Base-by-base conservation (phyloP, 495 filamentous ascomycete genomes). In the Talaromyces nanjingensis region DNA sequence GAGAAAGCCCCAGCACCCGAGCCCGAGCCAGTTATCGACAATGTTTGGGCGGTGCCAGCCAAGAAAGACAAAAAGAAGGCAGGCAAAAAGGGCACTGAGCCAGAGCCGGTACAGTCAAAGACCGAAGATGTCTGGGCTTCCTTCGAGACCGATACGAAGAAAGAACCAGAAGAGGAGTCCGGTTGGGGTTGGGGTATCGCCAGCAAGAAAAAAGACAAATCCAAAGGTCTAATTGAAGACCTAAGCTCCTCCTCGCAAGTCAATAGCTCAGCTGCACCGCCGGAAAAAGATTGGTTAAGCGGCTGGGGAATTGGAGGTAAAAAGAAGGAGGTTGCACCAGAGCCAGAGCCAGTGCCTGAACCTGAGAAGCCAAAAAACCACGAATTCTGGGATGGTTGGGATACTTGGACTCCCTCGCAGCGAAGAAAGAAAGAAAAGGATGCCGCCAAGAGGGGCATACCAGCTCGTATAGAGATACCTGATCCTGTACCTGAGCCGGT, bases 291-390 rank as follows among this genome's bases (percentile, higher is more conserved):
- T 59, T 76, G 71, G 67, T 63, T 63, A 55, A 65, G 70, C 59
- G 66, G 64, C 45, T 75, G 76, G 71, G 72, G 70, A 11, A 69
- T 69, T 45, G 59, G 69, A 8, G 66, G 67, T 6, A 77, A 76
- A 68, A 77, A 80, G 20, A 62, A 62, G 42, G 31, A 59, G 14
- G 31, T 34, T 33, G 33, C 33, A 64, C 29, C 18, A 18, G 34
- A 59, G 54, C 53, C 39, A 25, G 37, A 47, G 16, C 39, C 45
- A 27, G 37, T 8, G 11, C 57, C 57, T 20, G 25, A 47, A n/a
- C 14, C 37, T 18, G 59, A 62, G 37, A 25, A 47, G 29, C 39
- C 59, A 11, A 62, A 47, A 47, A 62, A 47, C 8, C 39, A 62
- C 58, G 69, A 74, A 54, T 63, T 59, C 31, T 55, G 56, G 52